Percentiles rank a stretch among this genome's conserved stretches.
These are phyloP conservation scores for Cucurbitaria berberidis DNA, from an alignment of 2,329 filamentous ascomycete species.

Conservation along the genomic window DNA sequence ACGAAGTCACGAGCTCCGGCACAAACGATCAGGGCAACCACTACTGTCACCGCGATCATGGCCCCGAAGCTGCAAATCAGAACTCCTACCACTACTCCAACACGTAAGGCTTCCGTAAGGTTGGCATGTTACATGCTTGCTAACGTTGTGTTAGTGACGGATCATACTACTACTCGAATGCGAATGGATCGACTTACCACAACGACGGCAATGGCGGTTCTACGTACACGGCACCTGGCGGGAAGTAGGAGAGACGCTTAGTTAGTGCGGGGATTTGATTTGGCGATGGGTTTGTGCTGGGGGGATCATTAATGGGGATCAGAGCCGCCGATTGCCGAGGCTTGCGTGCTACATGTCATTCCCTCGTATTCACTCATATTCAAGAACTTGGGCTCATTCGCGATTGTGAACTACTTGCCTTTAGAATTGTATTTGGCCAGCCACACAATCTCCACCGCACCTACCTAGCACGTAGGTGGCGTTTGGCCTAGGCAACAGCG, in stretches of 20 bases:
- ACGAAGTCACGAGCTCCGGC: constrained; percentile 49
- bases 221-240: constrained; percentile 25
- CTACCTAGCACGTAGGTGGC: not conserved
- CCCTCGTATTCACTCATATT: no score
- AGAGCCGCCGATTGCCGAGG: no score
- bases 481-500: not conserved
- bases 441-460: not conserved
- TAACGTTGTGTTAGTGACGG: constrained; percentile 17
- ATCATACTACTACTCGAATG: constrained; percentile 48
- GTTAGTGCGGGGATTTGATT: constrained; percentile 24
- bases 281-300: not conserved
- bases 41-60: constrained; percentile 49
- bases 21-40: constrained; percentile 52
- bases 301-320: not conserved
- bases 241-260: not conserved
- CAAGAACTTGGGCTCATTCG: no score
- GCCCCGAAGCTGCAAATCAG: constrained; percentile 38
- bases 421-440: no score
- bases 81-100: constrained; percentile 53
- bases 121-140: not conserved
- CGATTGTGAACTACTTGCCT: no score
- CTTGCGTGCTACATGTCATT: no score
- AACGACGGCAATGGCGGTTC: constrained; percentile 44
- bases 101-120: constrained; percentile 5
- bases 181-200: constrained; percentile 49